Evolutionary conservation across 2,329 filamentous ascomycete genomes (phyloP), one percentile per base, ranked within the genome.

Genomic region (Rutstroemia sp.): DNA sequence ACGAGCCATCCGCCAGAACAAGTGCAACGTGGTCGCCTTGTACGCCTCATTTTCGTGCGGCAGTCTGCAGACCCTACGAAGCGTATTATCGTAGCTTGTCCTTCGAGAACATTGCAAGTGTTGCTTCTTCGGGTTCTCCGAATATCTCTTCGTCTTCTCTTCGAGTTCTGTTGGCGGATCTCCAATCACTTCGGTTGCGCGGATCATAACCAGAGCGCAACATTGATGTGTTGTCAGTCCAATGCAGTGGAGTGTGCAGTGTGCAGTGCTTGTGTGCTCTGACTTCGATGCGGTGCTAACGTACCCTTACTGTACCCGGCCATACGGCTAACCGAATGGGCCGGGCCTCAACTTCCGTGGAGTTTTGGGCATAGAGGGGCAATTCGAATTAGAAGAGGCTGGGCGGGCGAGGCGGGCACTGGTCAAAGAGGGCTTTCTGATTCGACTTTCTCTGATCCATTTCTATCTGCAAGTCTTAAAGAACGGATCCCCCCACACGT

Each of bases 1-100:
- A 44, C 42, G 59, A 54, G 55, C 51, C 61, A 60, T 51, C 52
- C 54, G 57, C 57, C 58, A 61, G 51, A 57, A 54, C 56, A 34
- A 51, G 38, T 67, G 65, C 66, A 61, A 69, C 67, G 65, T 69
- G 67, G 62, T 64, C 61, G 66, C 67, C 64, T 62, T 60, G 55
- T 60, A 60, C 61, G 61, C 64, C 59, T 65, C 58, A 60, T 53
- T 49, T 47, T 47, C 21, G 21, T 44, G 16, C 5, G 12, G 17
- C 9, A 23, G 23, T 23, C 23, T 44, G 41, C 41, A 19, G 21
- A 44, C 21, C 9, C 16, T 5, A 23, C 23, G 23, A 23, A 23
- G 23, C 23, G 23, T 23, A 44, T 44, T 44, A 17, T 44, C 41
- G 17, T 19, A 14, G 12, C 30, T 12, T 34, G 9, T 34, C 30